Evolutionary conservation across 2,329 filamentous ascomycete species (phyloP), one percentile per base, ranked within the genome.

Genomic region (Aspergillus proliferans): DNA sequence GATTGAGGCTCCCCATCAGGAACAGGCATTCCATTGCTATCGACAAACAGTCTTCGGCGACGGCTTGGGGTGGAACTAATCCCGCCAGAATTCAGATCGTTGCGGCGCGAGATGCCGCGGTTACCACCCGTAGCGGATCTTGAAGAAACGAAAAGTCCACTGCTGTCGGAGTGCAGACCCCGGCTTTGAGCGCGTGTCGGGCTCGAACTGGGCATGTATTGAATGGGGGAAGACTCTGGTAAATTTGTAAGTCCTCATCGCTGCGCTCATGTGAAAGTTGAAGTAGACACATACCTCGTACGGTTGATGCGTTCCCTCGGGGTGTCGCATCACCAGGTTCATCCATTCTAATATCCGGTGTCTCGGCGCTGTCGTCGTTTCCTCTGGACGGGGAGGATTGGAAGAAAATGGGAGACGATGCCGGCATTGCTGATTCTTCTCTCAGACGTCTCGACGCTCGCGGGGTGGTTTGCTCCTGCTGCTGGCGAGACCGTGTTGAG

Each of bases 151-250:
- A 97, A 97, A 26, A 97, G 78, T 4, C 84, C 87, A 63, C 90
- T 95, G 72, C 85, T 89, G 64, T 92, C 84, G 46, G 87, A 85
- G 56, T 85, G 83, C 46, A 76, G 74, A 44, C 80, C 76, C 55
- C 78, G 70, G 44, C 64, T 71, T 46, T 73, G 71, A 54, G 74
- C 64, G 63, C 82, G 82, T n/a, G 82, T 84, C 22, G 89, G 88
- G 64, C 88, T 95, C 34, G 92, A 95, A 69, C 89, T 95, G 33
- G 89, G 84, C 49, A 88, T 88, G 66, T 96, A 97, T 67, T 85
- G 83, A 58, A 97, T 88, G 1, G 92, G 92, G 1, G 92, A 97
- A 0, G 92, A 97, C 63, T 91, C 92, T 95, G 58, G 2, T 45
- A 15, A 7, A 47, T 18, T 21, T 19, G 38, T 40, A 3, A 21